Conservation (phyloP, 148 eudicot species). For the Nyssa sinensis region DNA sequence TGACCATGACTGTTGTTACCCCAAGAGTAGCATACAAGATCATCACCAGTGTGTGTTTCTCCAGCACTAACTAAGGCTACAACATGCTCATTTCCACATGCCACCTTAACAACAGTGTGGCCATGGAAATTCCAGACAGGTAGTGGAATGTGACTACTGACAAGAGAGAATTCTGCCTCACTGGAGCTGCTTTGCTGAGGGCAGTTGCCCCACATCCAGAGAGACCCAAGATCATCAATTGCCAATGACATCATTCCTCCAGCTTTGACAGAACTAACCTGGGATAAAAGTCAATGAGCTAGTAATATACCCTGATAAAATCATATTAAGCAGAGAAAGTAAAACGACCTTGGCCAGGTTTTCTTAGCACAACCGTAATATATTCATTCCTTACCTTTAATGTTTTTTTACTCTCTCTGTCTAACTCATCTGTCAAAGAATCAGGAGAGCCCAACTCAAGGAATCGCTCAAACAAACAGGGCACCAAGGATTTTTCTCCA, state of each 20-base stretch:
- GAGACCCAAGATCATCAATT: conserved; percentile 63
- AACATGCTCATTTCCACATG: conserved; percentile 89
- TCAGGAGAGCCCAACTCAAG: conserved; percentile 38
- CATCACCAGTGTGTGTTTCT: conserved; percentile 49
- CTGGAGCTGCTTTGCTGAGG: conserved; percentile 49
- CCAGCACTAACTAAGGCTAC: conserved; percentile 74
- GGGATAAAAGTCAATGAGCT: conserved; percentile 2
- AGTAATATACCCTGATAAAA: too few relatives aligned
- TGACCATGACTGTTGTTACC: conserved; percentile 82
- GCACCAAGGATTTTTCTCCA: conserved; percentile 49
- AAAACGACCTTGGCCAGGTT: neutral
- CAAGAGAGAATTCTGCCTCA: too few relatives aligned
- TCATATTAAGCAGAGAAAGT: too few relatives aligned
- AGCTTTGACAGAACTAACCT: conserved; percentile 71
- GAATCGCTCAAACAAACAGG: conserved; percentile 50
- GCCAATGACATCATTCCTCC: conserved; percentile 97
- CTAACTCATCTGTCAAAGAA: conserved; percentile 35
- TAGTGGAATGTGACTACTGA: conserved; percentile 43
- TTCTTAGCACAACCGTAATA: neutral
- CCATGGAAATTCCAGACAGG: conserved; percentile 71
- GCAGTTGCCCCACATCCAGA: conserved; percentile 93
- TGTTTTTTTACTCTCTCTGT: conserved; percentile 28
- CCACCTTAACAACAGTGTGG: conserved; percentile 83
- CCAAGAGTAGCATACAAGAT: conserved; percentile 80
- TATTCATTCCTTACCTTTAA: conserved; percentile 44